These are phyloP conservation scores for Biscogniauxia mediterranea DNA, from an alignment of 2,329 filamentous ascomycete genomes.

Conservation along the genomic window DNA sequence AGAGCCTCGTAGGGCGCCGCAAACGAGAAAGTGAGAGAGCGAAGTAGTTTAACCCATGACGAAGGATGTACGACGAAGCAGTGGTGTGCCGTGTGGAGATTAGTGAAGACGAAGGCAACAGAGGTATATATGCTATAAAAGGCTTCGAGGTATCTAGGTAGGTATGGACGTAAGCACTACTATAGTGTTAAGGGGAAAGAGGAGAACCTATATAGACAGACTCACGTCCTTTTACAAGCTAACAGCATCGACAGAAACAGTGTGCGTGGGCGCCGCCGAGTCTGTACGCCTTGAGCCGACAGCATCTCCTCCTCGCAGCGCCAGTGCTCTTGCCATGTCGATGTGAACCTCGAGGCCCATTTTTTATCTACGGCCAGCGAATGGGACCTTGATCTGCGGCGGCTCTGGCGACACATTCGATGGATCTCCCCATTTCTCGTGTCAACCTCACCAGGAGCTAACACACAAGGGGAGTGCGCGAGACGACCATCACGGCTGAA, in stretches of 20 bases:
- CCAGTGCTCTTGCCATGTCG: slow-evolving; percentile 25
- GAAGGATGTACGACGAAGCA: slow-evolving; percentile 9
- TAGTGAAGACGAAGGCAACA: slow-evolving; percentile 19
- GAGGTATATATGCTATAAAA: slow-evolving; percentile 18
- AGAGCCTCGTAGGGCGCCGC: slow-evolving; percentile 16
- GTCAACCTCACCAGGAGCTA: slow-evolving; percentile 13
- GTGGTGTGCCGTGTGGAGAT: slow-evolving; percentile 18
- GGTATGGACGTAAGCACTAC: neutral
- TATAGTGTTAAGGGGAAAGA: neutral
- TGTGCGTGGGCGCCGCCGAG: slow-evolving; percentile 3
- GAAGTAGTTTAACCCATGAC: slow-evolving; percentile 4
- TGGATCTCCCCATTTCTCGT: slow-evolving; percentile 18
- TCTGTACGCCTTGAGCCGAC: neutral
- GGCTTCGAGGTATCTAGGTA: slow-evolving; percentile 20
- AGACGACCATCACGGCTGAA: slow-evolving; percentile 11
- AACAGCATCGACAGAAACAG: slow-evolving; percentile 21
- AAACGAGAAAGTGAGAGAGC: slow-evolving; percentile 22
- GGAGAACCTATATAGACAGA: neutral
- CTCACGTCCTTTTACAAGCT: slow-evolving; percentile 22
- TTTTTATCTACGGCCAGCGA: slow-evolving; percentile 11
- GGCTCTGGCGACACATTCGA: slow-evolving; percentile 9
- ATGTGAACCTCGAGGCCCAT: slow-evolving; percentile 20
- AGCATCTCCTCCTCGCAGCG: slow-evolving; percentile 23
- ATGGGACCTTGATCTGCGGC: slow-evolving; percentile 10
- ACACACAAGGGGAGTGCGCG: slow-evolving; percentile 22